Conservation (phyloP, 2,329 filamentous ascomycete genomes). For the Fusarium caatingaense region DNA sequence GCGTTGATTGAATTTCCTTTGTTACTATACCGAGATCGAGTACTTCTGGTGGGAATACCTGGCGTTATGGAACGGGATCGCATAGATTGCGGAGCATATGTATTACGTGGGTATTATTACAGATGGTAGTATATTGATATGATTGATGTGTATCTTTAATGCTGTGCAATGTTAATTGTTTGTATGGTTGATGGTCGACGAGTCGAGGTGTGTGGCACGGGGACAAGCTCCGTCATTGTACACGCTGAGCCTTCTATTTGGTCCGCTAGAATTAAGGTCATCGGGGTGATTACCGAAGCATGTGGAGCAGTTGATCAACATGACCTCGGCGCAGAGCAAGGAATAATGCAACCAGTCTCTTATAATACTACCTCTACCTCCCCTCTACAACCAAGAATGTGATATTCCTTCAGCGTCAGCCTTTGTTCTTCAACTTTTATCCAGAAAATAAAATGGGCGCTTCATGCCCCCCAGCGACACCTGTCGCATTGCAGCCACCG, state of each 20-base stretch:
- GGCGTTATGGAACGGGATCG: slow-evolving; percentile 20
- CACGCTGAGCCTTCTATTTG: slow-evolving; percentile 10
- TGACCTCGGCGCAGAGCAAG: slow-evolving; percentile 28
- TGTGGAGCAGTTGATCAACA: slow-evolving; percentile 32
- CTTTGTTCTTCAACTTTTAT: neutral
- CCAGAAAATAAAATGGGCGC: slow-evolving; percentile 22
- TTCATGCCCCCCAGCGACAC: slow-evolving; percentile 23
- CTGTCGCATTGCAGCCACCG: slow-evolving; percentile 25
- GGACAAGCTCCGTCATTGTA: slow-evolving; percentile 14
- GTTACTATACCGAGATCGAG: slow-evolving; percentile 8
- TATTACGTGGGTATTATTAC: neutral
- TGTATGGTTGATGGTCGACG: neutral
- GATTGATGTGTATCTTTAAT: neutral
- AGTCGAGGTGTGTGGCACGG: neutral
- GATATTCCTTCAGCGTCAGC: neutral
- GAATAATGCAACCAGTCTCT: neutral
- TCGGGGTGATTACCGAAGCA: slow-evolving; percentile 39
- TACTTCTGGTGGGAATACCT: slow-evolving; percentile 8
- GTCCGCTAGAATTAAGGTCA: slow-evolving; percentile 10
- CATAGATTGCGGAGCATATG: slow-evolving; percentile 2
- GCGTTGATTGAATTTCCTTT: slow-evolving; percentile 29
- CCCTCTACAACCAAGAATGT: slow-evolving; percentile 30
- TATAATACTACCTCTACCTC: slow-evolving; percentile 9
- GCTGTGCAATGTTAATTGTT: too few relatives aligned
- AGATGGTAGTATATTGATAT: neutral